Conservation (phyloP, 257 asterid species). For the Fraxinus quadrangulata region DNA sequence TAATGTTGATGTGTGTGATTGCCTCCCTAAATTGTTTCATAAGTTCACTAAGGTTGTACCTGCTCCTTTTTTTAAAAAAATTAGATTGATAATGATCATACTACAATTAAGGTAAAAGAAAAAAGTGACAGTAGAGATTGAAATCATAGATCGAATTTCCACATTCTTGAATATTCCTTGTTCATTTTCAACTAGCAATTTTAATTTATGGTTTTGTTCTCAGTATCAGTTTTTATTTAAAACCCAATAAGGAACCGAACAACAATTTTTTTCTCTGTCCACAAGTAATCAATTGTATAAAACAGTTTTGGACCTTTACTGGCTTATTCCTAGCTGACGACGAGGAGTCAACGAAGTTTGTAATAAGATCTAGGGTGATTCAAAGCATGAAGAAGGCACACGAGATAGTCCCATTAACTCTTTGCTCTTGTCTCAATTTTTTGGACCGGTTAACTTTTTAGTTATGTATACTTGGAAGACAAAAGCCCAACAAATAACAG, state of each 20-base stretch:
- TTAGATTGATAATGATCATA: neutral
- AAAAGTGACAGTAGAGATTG: neutral
- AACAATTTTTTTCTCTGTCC: neutral
- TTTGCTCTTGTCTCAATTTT: neutral
- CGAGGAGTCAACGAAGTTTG: neutral
- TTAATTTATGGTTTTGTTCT: no score
- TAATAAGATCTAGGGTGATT: neutral
- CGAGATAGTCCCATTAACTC: neutral
- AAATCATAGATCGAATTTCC: neutral
- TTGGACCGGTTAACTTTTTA: neutral
- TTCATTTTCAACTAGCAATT: neutral
- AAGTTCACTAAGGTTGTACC: neutral
- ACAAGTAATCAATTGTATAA: neutral
- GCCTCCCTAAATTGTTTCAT: neutral
- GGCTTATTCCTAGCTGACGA: neutral
- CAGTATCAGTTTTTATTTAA: neutral
- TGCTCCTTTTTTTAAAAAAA: neutral
- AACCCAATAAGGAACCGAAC: neutral
- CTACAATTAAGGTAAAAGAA: neutral
- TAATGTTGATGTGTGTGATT: neutral
- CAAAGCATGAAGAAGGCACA: neutral
- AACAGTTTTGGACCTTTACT: neutral
- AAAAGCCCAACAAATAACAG: neutral
- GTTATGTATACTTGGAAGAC: neutral
- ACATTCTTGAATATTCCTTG: neutral